phyloP scores from a whole-genome alignment of 1,139 yeast genomes.

The Debaryomycetaceae sp. region DNA sequence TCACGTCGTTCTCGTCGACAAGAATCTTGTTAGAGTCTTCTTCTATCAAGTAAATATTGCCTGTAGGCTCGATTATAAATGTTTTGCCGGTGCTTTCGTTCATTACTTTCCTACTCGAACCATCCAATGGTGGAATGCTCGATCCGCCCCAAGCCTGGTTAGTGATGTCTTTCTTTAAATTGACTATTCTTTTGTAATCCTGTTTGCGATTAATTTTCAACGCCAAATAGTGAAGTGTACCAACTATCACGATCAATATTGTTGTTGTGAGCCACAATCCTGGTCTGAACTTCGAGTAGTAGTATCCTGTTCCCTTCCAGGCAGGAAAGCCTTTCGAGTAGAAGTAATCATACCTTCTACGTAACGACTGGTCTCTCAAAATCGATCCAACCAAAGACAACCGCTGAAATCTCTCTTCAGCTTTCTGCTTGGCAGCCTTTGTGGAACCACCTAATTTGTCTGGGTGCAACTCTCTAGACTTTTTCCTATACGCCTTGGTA shows the following conservation, averaged over 20 bases:
- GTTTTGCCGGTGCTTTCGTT: conserved; percentile 47
- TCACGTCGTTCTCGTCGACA: conserved; percentile 40
- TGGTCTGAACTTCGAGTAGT: conserved; percentile 55
- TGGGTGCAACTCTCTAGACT: conserved; percentile 76
- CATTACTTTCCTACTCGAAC: conserved; percentile 38
- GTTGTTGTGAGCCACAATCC: conserved; percentile 52
- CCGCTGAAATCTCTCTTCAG: conserved; percentile 65
- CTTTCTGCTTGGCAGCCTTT: conserved; percentile 40
- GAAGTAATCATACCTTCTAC: conserved; percentile 83
- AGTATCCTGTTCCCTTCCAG: conserved; percentile 58
- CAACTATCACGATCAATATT: conserved; percentile 46
- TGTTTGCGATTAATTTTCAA: conserved; percentile 56
- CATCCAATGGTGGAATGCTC: conserved; percentile 43
- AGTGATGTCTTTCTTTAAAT: conserved; percentile 49
- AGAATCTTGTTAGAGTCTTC: conserved; percentile 34
- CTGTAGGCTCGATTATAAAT: conserved; percentile 65
- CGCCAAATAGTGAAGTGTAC: conserved; percentile 58
- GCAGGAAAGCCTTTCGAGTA: conserved; percentile 82
- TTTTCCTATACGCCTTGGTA: conserved; percentile 67
- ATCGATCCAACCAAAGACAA: conserved; percentile 74
- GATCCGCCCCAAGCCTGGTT: conserved; percentile 62
- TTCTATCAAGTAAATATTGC: conserved; percentile 63
- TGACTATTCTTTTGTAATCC: conserved; percentile 55
- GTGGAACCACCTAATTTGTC: conserved; percentile 57
- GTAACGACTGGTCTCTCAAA: conserved; percentile 56